Base-by-base conservation (phyloP, 805 yeast species). In the Candida sithepensis region DNA sequence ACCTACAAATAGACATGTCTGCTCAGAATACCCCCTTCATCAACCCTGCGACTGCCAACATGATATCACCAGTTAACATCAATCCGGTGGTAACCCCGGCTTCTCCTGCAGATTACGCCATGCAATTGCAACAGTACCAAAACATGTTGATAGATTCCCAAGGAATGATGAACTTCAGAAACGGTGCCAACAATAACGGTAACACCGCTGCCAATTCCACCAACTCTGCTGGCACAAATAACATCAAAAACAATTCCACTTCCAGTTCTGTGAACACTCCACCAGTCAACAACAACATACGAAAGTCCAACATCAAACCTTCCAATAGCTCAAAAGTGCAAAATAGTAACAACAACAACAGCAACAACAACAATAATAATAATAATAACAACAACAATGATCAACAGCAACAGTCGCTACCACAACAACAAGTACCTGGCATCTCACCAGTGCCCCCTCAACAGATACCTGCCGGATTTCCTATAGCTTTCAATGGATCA, bases 81-180 rank as follows among this genome's bases (percentile, higher is more conserved):
- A 41, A 48, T n/a, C 44, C 45, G 33, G 50, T 45, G 36, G 56
- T 53, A 24, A 54, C 54, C 2, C 61, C 58, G 2, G 53, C 60
- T 6, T 58, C 65, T 1, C 63, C 69, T n/a, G 55, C 60, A 5
- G 68, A 66, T 38, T 65, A 59, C 46, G 59, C 63, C 8, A 32
- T 60, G n/a, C 70, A 66, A 33, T 43, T 64, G 18, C 69, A 64
- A 41, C 70, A 64, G 40, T 66, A 65, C 42, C 68, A 65, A 26
- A 62, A 60, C 37, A 47, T 66, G 41, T 42, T 65, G 38, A 22
- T 61, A 52, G 70, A 66, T 33, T 57, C 66, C 4, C 66, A 61
- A 38, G 49, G 55, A 13, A 41, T 55, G 45, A 41, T 54, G 39
- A 52, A 52, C 38, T 49, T 51, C 49, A 50, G 55, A 20, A 53